These are phyloP conservation scores for Podaxis pistillaris DNA, from an alignment of 768 basidiomycete genomes.

Conservation along the genomic window DNA sequence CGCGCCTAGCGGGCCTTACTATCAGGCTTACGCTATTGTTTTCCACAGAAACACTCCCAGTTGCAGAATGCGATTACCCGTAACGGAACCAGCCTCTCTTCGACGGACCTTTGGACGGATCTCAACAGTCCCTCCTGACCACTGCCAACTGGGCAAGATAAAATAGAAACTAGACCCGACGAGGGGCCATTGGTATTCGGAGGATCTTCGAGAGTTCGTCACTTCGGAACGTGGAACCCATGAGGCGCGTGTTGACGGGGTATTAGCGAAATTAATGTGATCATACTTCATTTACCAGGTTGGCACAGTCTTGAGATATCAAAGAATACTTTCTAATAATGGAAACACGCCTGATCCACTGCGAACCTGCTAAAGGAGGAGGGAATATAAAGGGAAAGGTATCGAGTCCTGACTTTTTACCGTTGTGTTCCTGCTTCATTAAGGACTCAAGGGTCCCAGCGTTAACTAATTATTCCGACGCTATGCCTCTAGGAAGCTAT, in stretches of 20 bases:
- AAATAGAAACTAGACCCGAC: not conserved
- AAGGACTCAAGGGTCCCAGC: not conserved
- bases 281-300: constrained; percentile 4
- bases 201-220: constrained; percentile 10
- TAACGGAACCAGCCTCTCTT: not conserved
- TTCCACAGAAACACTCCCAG: not conserved
- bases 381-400: constrained; percentile 8
- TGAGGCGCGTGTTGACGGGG: constrained; percentile 5
- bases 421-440: not conserved
- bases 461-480: not conserved
- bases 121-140: not conserved
- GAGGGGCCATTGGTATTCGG: not conserved
- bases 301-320: not conserved
- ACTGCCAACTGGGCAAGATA: not conserved
- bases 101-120: not conserved
- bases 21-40: not conserved
- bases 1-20: not conserved
- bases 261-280: constrained; percentile 11
- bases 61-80: not conserved
- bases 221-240: constrained; percentile 6
- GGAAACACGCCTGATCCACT: constrained; percentile 7
- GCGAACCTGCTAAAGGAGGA: not conserved
- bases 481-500: constrained; percentile 13
- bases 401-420: not conserved
- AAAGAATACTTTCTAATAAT: constrained; percentile 8